phyloP scores from a whole-genome alignment of 768 basidiomycete genomes.

The Pisolithus sp. region DNA sequence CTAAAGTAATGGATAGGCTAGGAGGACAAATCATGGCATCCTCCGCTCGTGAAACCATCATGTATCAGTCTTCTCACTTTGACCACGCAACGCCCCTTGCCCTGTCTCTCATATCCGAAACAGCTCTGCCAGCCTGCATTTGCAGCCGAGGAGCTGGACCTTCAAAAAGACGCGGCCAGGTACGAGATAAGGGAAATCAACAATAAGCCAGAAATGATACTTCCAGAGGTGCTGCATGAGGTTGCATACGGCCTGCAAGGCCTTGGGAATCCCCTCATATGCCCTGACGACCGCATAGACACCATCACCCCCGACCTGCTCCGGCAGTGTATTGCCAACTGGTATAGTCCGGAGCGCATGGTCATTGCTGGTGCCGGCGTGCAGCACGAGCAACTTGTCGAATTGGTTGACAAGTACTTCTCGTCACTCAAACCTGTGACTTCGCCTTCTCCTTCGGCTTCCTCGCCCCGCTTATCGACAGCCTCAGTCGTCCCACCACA shows the following conservation, averaged over 20 bases:
- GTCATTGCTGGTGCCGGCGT: constrained; percentile 94
- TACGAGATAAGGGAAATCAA: constrained; percentile 89
- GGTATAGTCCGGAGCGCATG: constrained; percentile 93
- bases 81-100: constrained; percentile 76
- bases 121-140: constrained; percentile 76
- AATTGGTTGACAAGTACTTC: constrained; percentile 79
- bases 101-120: constrained; percentile 86
- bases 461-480: constrained; percentile 24
- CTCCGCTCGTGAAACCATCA: constrained; percentile 87
- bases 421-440: constrained; percentile 49
- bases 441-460: constrained; percentile 17
- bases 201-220: constrained; percentile 86
- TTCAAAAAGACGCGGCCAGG: constrained; percentile 78
- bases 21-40: constrained; percentile 92
- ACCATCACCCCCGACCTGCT: constrained; percentile 57
- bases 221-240: constrained; percentile 84
- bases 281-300: constrained; percentile 77
- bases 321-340: constrained; percentile 59
- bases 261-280: constrained; percentile 86
- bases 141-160: constrained; percentile 68
- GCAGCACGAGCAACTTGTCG: constrained; percentile 82
- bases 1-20: constrained; percentile 68
- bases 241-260: constrained; percentile 75
- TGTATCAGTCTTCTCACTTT: constrained; percentile 97
- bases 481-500: constrained; percentile 43